Conservation (phyloP, 75 land plant genomes). For the Azolla pinnata region DNA sequence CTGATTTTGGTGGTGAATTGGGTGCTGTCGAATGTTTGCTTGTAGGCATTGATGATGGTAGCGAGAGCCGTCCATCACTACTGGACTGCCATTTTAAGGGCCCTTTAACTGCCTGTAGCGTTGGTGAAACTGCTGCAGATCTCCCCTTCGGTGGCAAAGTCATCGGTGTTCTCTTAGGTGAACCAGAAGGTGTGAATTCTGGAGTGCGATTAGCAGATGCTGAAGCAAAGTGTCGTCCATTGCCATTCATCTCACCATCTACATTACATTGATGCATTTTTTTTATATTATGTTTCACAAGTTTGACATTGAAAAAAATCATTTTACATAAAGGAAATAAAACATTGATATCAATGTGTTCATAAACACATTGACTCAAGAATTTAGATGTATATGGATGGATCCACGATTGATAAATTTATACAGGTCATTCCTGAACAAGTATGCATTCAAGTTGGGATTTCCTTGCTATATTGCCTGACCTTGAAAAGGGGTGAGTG, state of each 20-base stretch:
- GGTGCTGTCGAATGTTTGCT: slow-evolving; percentile 37
- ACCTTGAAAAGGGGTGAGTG: too few species aligned
- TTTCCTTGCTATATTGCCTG: too few species aligned
- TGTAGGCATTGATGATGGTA: slow-evolving; percentile 20
- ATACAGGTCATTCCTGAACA: too few species aligned
- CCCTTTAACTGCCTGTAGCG: background rate
- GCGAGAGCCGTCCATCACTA: slow-evolving; percentile 14
- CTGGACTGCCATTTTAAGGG: slow-evolving; percentile 6
- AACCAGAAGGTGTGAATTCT: slow-evolving; percentile 25
- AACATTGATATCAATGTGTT: too few species aligned
- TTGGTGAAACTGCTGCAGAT: slow-evolving; percentile 10
- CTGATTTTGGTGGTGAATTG: slow-evolving; percentile 29
- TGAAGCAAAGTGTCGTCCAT: background rate
- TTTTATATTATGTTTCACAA: background rate
- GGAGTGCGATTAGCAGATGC: slow-evolving; percentile 15
- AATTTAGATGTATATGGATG: too few species aligned
- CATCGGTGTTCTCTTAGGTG: slow-evolving; percentile 13
- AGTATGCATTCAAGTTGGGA: too few species aligned
- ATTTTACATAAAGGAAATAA: too few species aligned
- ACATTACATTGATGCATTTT: too few species aligned
- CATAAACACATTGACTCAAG: too few species aligned
- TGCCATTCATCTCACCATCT: background rate
- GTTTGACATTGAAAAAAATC: background rate
- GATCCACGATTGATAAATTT: too few species aligned
- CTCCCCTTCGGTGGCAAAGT: slow-evolving; percentile 18